Base-by-base conservation (phyloP, 352 stramenopile genomes). In the Pythium plurisporium region DNA sequence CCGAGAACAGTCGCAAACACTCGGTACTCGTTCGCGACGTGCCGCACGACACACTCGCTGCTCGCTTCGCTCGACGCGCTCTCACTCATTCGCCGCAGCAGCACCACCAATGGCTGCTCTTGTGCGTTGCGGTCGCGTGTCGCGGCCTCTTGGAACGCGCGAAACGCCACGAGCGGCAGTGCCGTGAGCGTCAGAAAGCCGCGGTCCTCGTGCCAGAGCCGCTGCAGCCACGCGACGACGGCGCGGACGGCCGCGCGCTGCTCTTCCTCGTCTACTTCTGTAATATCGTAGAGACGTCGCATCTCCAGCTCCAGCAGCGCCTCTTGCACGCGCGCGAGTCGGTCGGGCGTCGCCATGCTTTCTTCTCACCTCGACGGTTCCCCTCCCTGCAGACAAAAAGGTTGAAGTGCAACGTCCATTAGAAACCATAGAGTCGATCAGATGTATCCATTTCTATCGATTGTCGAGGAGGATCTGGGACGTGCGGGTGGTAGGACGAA, bases 291-390 rank as follows among this genome's bases (percentile, higher is more conserved):
- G 6, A 69, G 42, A 14, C 55, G 54, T 26, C 57, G n/a, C 19
- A 69, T 51, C 36, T 69, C 55, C 29, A 69, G 36, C 37, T 23
- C 55, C 48, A 63, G 22, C 6, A 64, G 42, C 48, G 54, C 42
- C 31, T 63, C 55, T 22, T 69, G 29, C 9, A 64, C 41, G 30
- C n/a, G 20, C 14, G 30, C 15, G 26, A 55, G n/a, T 10, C 10
- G 30, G 6, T 45, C 15, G 4, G 22, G 9, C 29, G 36, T 41
- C 25, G 15, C 26, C 37, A 48, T 49, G 17, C 43, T 47, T 49
- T 22, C 31, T 9, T 34, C 34, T 34, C 15, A 22, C 31, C 34
- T 26, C 17, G 4, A 40, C 27, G 37, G 37, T 40, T 7, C 44
- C 44, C 27, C 29, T 9, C 33, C 36, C n/a, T n/a, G n/a, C n/a